Evolutionary conservation across 768 basidiomycete genomes (phyloP).

Genomic region (Cystofilobasidium capitatum): DNA sequence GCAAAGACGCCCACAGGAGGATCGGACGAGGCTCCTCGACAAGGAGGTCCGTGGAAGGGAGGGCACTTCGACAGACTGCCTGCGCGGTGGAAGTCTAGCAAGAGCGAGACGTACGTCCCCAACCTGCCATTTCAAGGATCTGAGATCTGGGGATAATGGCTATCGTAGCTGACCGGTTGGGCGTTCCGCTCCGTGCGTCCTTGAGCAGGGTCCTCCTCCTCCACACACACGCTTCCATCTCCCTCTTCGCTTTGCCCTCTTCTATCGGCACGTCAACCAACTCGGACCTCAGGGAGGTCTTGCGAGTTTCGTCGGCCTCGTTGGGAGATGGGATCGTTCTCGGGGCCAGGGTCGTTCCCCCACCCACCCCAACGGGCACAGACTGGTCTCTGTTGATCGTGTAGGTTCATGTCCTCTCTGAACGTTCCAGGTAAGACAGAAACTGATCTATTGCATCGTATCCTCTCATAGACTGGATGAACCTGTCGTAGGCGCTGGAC

Average conservation of each 20-base stretch:
- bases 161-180: too few relatives aligned
- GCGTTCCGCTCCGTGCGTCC: too few relatives aligned
- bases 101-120: not conserved
- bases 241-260: not conserved
- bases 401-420: not conserved
- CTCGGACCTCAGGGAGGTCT: not conserved
- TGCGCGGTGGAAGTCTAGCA: not conserved
- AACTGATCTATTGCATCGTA: not conserved
- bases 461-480: not conserved
- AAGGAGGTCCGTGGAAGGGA: not conserved
- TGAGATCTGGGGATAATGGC: not conserved
- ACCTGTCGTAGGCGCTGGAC: not conserved
- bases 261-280: not conserved
- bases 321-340: not conserved
- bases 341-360: not conserved
- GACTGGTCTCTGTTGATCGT: not conserved
- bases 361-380: not conserved
- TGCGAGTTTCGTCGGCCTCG: not conserved
- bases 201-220: not conserved
- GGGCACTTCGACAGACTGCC: not conserved
- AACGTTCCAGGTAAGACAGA: not conserved
- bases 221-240: not conserved
- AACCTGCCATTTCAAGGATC: too few relatives aligned
- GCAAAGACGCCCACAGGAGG: not conserved
- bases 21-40: not conserved